phyloP scores from a whole-genome alignment of 192 early-diverging fungal genomes.

The Coemansia asiatica region DNA sequence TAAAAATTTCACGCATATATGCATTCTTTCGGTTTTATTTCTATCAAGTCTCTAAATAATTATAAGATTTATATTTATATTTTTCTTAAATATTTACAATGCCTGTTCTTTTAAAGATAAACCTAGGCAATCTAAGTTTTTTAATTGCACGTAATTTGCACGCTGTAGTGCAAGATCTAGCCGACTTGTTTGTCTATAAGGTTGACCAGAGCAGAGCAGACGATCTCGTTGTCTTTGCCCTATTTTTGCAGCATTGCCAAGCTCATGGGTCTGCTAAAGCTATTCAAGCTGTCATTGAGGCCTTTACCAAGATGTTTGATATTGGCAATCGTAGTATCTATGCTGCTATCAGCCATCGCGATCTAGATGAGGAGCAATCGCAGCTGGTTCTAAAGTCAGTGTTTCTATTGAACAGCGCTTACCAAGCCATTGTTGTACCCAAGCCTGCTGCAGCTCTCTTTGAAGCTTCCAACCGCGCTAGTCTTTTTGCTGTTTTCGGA shows the following conservation, averaged over 20 bases:
- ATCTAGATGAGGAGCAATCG: neutral
- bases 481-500: conserved; percentile 83
- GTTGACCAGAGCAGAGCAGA: neutral
- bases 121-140: neutral
- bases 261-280: neutral
- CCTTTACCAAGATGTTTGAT: neutral
- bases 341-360: neutral
- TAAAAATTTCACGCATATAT: no score
- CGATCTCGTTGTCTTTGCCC: neutral
- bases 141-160: neutral
- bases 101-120: neutral
- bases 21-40: no score
- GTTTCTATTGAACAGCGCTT: neutral
- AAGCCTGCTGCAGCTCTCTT: conserved; percentile 25
- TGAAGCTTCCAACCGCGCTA: neutral
- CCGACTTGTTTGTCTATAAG: neutral
- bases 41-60: no score
- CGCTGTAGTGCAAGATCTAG: neutral
- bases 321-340: neutral
- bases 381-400: neutral
- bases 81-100: neutral
- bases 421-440: conserved; percentile 17
- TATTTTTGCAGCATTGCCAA: neutral
- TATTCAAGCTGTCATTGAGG: neutral
- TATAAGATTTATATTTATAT: no score